Evolutionary conservation across 768 basidiomycete species (phyloP).

Genomic region (Mycena capillaripes): DNA sequence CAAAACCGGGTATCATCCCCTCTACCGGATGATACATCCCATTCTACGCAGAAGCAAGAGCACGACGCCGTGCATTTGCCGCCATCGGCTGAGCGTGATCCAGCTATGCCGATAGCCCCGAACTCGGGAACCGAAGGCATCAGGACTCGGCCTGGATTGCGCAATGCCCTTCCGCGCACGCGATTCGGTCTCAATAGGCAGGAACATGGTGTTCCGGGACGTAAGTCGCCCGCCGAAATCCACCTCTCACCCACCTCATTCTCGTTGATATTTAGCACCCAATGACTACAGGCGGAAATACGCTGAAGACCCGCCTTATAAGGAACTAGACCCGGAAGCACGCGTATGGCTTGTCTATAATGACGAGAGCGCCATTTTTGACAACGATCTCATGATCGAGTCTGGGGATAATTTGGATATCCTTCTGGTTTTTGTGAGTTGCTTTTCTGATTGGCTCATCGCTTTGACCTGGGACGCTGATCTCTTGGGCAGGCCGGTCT

Average conservation of each 20-base stretch:
- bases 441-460: background rate
- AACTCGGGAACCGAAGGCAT: too few species aligned
- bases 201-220: background rate
- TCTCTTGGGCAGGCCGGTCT: conserved; percentile 34
- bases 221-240: background rate
- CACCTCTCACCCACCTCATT: background rate
- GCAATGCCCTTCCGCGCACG: background rate
- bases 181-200: conserved; percentile 9
- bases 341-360: conserved; percentile 36
- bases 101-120: too few species aligned
- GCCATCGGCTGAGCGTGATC: too few species aligned
- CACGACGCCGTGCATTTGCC: too few species aligned
- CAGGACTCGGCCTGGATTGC: too few species aligned
- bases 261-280: background rate
- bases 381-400: conserved; percentile 31
- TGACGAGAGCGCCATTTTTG: conserved; percentile 32
- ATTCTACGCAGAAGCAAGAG: too few species aligned
- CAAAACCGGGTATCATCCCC: too few species aligned
- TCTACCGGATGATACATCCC: too few species aligned
- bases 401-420: too few species aligned
- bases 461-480: background rate
- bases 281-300: conserved; percentile 32
- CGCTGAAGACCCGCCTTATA: conserved; percentile 20
- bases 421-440: conserved; percentile 22
- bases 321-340: conserved; percentile 31